Conservation (phyloP, 78 protist species). For the Dictyostelium brefeldianum region DNA sequence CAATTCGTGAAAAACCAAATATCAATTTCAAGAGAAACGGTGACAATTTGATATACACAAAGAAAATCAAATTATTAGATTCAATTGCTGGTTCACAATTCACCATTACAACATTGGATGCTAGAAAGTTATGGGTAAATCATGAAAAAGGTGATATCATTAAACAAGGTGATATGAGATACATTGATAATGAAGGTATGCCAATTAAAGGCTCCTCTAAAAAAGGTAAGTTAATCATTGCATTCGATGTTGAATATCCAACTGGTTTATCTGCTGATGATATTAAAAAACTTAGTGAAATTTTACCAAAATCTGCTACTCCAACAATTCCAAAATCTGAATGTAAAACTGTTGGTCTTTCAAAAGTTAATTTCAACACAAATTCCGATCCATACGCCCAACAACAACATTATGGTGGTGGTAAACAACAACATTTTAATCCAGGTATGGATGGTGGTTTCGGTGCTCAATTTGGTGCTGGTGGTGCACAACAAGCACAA, state of each 20-base stretch:
- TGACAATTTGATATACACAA: slow-evolving; percentile 31
- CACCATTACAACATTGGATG: slow-evolving; percentile 12
- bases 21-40: slow-evolving; percentile 67
- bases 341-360: slow-evolving; percentile 33
- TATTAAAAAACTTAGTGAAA: slow-evolving; percentile 12
- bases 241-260: slow-evolving; percentile 76
- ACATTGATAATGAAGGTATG: slow-evolving; percentile 82
- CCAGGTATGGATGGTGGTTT: not conserved
- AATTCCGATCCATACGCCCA: not conserved
- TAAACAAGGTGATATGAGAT: slow-evolving; percentile 44
- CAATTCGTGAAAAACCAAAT: slow-evolving; percentile 77
- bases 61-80: slow-evolving; percentile 44
- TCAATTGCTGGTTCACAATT: slow-evolving; percentile 48
- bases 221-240: slow-evolving; percentile 70
- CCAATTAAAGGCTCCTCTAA: slow-evolving; percentile 32
- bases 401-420: not conserved
- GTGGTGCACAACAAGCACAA: slow-evolving; percentile 17
- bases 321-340: slow-evolving; percentile 41
- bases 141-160: slow-evolving; percentile 15
- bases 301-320: slow-evolving; percentile 40
- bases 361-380: not conserved
- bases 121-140: slow-evolving; percentile 48
- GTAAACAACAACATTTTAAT: slow-evolving; percentile 4
- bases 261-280: slow-evolving; percentile 26
- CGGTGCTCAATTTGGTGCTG: slow-evolving; percentile 8